phyloP scores from a whole-genome alignment of 352 stramenopile species.

The Pythium phragmiticola region DNA sequence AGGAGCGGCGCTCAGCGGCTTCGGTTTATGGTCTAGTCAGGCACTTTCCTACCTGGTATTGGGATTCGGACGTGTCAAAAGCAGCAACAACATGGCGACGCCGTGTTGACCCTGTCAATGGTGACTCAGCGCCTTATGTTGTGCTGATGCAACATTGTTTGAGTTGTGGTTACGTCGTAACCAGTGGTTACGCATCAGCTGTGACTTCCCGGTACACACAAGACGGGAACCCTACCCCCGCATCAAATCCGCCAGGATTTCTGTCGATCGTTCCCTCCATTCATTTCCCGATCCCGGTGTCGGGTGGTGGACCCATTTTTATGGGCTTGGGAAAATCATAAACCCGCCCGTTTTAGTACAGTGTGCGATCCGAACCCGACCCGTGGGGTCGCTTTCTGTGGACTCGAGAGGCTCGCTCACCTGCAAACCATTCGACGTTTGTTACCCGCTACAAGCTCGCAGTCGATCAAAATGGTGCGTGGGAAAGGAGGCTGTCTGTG shows the following conservation, averaged over 20 bases:
- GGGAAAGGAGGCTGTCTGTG: neutral
- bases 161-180: constrained; percentile 5
- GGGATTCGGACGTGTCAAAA: neutral
- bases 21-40: too few species aligned
- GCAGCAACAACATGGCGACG: constrained; percentile 14
- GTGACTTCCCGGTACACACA: neutral
- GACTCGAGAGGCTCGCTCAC: constrained; percentile 23
- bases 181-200: constrained; percentile 2
- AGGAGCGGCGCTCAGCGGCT: too few species aligned
- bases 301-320: constrained; percentile 23
- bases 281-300: constrained; percentile 19
- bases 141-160: constrained; percentile 13
- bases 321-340: neutral
- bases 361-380: constrained; percentile 28
- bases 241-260: constrained; percentile 9
- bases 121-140: constrained; percentile 10
- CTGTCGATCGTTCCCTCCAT: constrained; percentile 19
- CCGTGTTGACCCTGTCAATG: neutral
- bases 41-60: neutral
- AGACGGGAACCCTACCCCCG: constrained; percentile 24
- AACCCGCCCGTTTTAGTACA: constrained; percentile 12
- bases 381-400: constrained; percentile 29
- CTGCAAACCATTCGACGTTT: constrained; percentile 37
- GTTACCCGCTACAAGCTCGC: constrained; percentile 26
- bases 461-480: constrained; percentile 37